A percentile compares a stretch with the other conserved stretches of the same genome.
phyloP scores from a whole-genome alignment of 495 filamentous ascomycete genomes.

The Lichina pygmaea region DNA sequence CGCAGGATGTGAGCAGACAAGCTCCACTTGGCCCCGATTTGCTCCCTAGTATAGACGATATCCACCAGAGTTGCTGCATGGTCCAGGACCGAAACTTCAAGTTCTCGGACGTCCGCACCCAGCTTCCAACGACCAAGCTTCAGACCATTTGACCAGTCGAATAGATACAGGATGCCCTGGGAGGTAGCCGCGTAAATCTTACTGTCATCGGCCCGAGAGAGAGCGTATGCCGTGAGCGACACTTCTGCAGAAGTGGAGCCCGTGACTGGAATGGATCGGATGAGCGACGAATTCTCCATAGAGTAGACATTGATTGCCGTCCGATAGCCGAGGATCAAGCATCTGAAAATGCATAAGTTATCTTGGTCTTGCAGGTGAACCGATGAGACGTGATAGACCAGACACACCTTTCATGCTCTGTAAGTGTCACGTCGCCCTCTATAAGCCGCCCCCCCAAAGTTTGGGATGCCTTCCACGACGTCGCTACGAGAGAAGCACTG shows the following conservation, averaged over 20 bases:
- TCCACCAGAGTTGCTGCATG: background rate
- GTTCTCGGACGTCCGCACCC: slow-evolving; percentile 11
- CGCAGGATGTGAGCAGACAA: background rate
- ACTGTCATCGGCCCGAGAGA: slow-evolving; percentile 30
- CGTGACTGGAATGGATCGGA: slow-evolving; percentile 26
- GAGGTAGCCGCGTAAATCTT: slow-evolving; percentile 44
- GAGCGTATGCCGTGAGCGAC: slow-evolving; percentile 20
- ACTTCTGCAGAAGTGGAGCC: slow-evolving; percentile 3
- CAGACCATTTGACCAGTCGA: slow-evolving; percentile 46
- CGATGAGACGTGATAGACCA: background rate
- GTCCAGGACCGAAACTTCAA: slow-evolving; percentile 5
- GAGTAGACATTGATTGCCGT: slow-evolving; percentile 57
- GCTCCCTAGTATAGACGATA: slow-evolving; percentile 3
- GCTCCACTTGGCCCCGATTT: slow-evolving; percentile 8
- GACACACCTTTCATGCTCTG: slow-evolving; percentile 52
- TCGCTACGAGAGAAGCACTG: too few species aligned
- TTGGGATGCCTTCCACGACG: slow-evolving; percentile 27
- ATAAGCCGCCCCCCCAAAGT: slow-evolving; percentile 41
- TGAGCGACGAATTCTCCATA: slow-evolving; percentile 47
- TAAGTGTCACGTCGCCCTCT: slow-evolving; percentile 53
- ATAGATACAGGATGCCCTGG: slow-evolving; percentile 35
- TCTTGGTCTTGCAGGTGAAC: background rate
- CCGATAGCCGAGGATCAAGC: slow-evolving; percentile 36
- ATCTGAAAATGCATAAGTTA: slow-evolving; percentile 18
- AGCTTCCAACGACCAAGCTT: slow-evolving; percentile 21